These are phyloP conservation scores for Entomortierella beljakovae DNA, from an alignment of 192 early-diverging fungal species.

Conservation along the genomic window DNA sequence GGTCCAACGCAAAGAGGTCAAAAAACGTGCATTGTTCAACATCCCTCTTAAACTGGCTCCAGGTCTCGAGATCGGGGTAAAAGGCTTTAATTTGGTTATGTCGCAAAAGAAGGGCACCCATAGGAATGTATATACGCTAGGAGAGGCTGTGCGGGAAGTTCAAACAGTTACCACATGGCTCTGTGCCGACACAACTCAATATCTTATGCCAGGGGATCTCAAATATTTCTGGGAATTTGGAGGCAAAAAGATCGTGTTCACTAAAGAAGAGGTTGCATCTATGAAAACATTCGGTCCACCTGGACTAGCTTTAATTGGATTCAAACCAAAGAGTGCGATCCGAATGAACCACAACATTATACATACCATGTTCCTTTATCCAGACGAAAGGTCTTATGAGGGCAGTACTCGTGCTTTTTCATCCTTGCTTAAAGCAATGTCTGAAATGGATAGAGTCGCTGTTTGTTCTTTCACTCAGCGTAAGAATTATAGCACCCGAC, in stretches of 20 bases:
- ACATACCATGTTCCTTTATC: slow-evolving; percentile 77
- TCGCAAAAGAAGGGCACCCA: slow-evolving; percentile 61
- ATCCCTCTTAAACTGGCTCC: slow-evolving; percentile 72
- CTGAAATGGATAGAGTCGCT: slow-evolving; percentile 68
- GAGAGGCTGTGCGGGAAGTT: slow-evolving; percentile 65
- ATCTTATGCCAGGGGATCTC: slow-evolving; percentile 65
- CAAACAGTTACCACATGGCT: slow-evolving; percentile 66
- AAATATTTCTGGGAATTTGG: slow-evolving; percentile 80
- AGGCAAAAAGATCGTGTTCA: slow-evolving; percentile 77
- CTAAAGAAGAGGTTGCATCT: slow-evolving; percentile 72
- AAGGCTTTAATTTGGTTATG: slow-evolving; percentile 70
- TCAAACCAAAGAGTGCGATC: slow-evolving; percentile 65
- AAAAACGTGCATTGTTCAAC: slow-evolving; percentile 68
- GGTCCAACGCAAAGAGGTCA: slow-evolving; percentile 71
- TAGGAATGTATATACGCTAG: slow-evolving; percentile 61
- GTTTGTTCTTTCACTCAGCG: slow-evolving; percentile 75
- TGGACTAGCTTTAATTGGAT: slow-evolving; percentile 78
- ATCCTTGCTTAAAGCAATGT: slow-evolving; percentile 69
- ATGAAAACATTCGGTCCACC: slow-evolving; percentile 72
- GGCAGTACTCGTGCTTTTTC: slow-evolving; percentile 81
- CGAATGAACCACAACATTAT: slow-evolving; percentile 70
- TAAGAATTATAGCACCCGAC: slow-evolving; percentile 57
- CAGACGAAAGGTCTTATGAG: slow-evolving; percentile 77
- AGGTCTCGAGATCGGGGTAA: slow-evolving; percentile 74
- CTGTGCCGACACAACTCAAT: slow-evolving; percentile 71